phyloP scores from a whole-genome alignment of 2,329 filamentous ascomycete species.

The Ceratocystis harringtonii region DNA sequence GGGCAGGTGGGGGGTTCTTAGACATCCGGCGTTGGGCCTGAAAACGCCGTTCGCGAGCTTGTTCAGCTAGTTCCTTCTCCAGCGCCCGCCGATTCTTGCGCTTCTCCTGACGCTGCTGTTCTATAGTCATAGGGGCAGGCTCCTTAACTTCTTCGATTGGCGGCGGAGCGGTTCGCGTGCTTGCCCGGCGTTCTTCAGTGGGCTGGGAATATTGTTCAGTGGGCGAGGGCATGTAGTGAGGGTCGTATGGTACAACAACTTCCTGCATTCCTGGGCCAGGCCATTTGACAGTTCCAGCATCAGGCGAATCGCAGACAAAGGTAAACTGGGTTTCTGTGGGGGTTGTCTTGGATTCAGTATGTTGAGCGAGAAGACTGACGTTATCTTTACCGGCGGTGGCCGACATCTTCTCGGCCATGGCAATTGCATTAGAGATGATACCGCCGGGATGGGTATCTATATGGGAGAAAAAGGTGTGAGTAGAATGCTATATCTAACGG shows the following conservation, averaged over 20 bases:
- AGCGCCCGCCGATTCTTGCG: constrained; percentile 50
- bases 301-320: constrained; percentile 86
- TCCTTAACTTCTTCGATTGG: constrained; percentile 1
- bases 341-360: constrained; percentile 42
- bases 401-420: constrained; percentile 62
- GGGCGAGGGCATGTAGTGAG: constrained; percentile 19
- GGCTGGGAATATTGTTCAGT: constrained; percentile 18
- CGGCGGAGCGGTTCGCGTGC: not conserved
- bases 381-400: constrained; percentile 58
- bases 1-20: constrained; percentile 47
- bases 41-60: constrained; percentile 62
- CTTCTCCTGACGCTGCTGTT: constrained; percentile 21
- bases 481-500: constrained; percentile 16
- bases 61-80: constrained; percentile 55
- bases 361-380: constrained; percentile 60
- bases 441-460: constrained; percentile 41
- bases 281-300: constrained; percentile 63
- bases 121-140: constrained; percentile 10
- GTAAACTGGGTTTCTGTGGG: constrained; percentile 82
- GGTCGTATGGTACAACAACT: constrained; percentile 17
- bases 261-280: constrained; percentile 37
- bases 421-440: constrained; percentile 85
- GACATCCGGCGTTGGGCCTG: constrained; percentile 64
- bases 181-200: not conserved
- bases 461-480: not conserved